phyloP scores from a whole-genome alignment of 2,329 filamentous ascomycete species.

The Ophiosphaerella herpotricha region DNA sequence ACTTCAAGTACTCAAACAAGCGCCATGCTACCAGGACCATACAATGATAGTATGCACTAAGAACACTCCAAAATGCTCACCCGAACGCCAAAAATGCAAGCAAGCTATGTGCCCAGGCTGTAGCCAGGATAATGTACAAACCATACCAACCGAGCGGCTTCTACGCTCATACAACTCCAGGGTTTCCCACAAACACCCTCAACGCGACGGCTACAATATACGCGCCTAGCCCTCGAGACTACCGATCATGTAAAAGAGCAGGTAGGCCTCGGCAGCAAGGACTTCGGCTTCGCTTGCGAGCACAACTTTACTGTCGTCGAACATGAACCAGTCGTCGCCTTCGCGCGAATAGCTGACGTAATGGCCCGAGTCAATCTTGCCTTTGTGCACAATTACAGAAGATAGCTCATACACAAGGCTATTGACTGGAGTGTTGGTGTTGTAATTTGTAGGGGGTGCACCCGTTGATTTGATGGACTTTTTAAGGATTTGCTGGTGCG shows the following conservation, averaged over 20 bases:
- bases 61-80: neutral
- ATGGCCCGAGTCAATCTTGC: conserved; percentile 89
- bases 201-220: neutral
- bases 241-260: conserved; percentile 74
- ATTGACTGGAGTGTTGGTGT: conserved; percentile 48
- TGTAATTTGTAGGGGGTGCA: conserved; percentile 32
- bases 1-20: no score
- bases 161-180: neutral
- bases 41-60: neutral
- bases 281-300: conserved; percentile 83
- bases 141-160: neutral
- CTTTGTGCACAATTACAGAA: conserved; percentile 90
- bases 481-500: conserved; percentile 47
- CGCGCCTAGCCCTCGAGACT: conserved; percentile 32
- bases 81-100: neutral
- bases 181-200: no score
- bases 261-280: conserved; percentile 81
- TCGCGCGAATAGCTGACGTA: conserved; percentile 89
- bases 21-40: neutral
- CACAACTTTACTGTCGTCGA: conserved; percentile 93
- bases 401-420: conserved; percentile 81
- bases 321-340: conserved; percentile 88
- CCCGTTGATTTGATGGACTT: conserved; percentile 46
- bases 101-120: neutral
- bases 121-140: neutral